Evolutionary conservation across 2,329 filamentous ascomycete species (phyloP).

Genomic region (Stachybotrys chartarum): DNA sequence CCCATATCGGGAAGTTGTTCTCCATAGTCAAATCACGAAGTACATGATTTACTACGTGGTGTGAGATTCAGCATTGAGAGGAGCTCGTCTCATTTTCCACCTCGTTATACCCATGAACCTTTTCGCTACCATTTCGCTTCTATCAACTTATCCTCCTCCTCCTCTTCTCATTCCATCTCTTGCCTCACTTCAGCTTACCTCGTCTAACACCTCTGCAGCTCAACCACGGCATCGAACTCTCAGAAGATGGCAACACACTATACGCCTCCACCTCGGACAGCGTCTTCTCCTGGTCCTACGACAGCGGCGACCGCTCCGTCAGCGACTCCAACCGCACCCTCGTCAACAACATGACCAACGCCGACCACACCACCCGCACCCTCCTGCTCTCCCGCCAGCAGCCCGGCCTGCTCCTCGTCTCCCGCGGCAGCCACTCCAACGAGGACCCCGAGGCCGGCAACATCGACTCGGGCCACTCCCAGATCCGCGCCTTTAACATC

Average conservation of each 20-base stretch:
- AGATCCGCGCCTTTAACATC: conserved; percentile 54
- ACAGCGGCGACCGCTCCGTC: conserved; percentile 42
- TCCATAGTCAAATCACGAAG: too few relatives aligned
- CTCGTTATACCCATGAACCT: too few relatives aligned
- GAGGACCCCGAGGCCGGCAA: conserved; percentile 48
- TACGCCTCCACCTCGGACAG: conserved; percentile 50
- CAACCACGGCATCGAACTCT: conserved; percentile 50
- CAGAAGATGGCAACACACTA: conserved; percentile 42
- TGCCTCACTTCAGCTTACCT: background rate
- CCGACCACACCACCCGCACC: conserved; percentile 60
- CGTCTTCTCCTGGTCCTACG: conserved; percentile 61
- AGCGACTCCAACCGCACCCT: conserved; percentile 37
- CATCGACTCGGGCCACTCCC: conserved; percentile 50
- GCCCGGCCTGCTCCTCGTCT: conserved; percentile 55
- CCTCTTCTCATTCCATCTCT: background rate
- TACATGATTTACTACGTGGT: too few relatives aligned
- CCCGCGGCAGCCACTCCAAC: conserved; percentile 57
- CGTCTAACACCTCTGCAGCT: conserved; percentile 25
- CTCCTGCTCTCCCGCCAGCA: conserved; percentile 51
- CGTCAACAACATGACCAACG: conserved; percentile 54
- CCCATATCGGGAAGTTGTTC: too few relatives aligned
- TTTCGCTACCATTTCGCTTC: too few relatives aligned
- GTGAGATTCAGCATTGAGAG: too few relatives aligned
- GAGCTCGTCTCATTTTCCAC: background rate
- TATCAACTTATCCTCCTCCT: background rate